These are phyloP conservation scores for Lachancea fermentati DNA, from an alignment of 805 yeast species.

Conservation along the genomic window DNA sequence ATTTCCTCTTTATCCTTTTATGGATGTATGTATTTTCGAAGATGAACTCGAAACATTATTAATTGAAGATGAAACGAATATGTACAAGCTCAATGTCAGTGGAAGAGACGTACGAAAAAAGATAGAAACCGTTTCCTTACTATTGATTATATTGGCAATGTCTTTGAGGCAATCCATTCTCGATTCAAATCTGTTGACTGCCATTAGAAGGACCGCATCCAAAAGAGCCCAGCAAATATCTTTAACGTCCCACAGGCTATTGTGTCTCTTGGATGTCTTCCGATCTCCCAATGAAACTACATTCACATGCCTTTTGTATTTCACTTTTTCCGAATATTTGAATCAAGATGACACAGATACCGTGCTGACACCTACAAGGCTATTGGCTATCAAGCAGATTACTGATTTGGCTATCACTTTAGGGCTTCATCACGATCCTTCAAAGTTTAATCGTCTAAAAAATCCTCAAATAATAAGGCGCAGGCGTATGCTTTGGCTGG, in stretches of 20 bases:
- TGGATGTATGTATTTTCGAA: slow-evolving; percentile 16
- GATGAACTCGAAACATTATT: slow-evolving; percentile 5
- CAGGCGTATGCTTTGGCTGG: slow-evolving; percentile 14
- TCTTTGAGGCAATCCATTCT: no score
- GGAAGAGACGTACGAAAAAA: slow-evolving; percentile 1
- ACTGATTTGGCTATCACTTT: slow-evolving; percentile 5
- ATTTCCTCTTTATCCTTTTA: slow-evolving; percentile 21
- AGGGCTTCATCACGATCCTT: slow-evolving; percentile 15
- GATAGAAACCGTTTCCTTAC: neutral
- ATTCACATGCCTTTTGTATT: slow-evolving; percentile 11
- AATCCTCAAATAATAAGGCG: neutral
- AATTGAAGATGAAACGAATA: slow-evolving; percentile 1
- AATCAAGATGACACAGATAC: slow-evolving; percentile 12
- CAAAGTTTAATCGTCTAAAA: slow-evolving; percentile 10
- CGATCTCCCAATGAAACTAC: slow-evolving; percentile 14
- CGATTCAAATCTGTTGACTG: no score
- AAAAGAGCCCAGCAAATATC: slow-evolving; percentile 11
- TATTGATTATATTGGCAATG: slow-evolving; percentile 3
- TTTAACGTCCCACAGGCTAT: slow-evolving; percentile 9
- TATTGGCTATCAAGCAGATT: slow-evolving; percentile 9
- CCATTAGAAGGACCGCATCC: no score
- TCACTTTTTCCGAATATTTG: slow-evolving; percentile 11
- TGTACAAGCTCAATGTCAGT: slow-evolving; percentile 3
- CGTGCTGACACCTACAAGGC: slow-evolving; percentile 6
- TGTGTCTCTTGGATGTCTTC: slow-evolving; percentile 15